Base-by-base conservation (phyloP, 371 early-diverging fungal species). In the Mortierella sp. region DNA sequence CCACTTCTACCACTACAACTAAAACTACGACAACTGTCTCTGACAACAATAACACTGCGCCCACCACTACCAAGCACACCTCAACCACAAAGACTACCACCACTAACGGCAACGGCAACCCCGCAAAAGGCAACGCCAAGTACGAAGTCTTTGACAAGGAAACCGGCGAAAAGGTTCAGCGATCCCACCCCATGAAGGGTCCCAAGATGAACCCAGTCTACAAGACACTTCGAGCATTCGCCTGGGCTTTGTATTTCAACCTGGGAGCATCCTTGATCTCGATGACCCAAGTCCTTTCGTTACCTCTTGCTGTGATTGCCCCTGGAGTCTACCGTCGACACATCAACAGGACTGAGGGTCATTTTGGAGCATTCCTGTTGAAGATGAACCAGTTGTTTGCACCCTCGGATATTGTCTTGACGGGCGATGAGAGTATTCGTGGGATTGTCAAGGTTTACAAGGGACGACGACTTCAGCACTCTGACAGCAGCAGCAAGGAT, bases 331-430 rank as follows among this genome's bases (percentile, higher is more conserved):
- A 92, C 71, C 89, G 87, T 6, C 79, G 80, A 24, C 92, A 89
- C 70, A 93, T 94, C 86, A 76, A 80, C 47, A 88, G 89, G 70
- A 91, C 93, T 1, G 90, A 93, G 89, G 85, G 89, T 19, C 89
- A 92, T 57, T 95, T 94, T 91, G 93, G 93, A 19, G 90, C 92
- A 13, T 87, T 91, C 47, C 65, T 95, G 38, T 89, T 95, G 13
- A 89, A 91, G 42, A 81, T 93, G 34, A 91, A 92, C 50, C 94
- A 92, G 76, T 88, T 91, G 31, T 94, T 95, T 85, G 91, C 93
- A n/a, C 95, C 95, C 2, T 80, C 91, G 10, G 86, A 89, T 47
- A 83, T 95, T 52, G 84, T 94, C 5, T 75, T 95, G 48, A 92
- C 92, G 2, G 89, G 92, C 19, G 94, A 94, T 72, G 77, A 84